A percentile compares a stretch with the other conserved stretches of the same genome.
phyloP scores from a whole-genome alignment of 2,329 filamentous ascomycete genomes.

The Fusarium papillatum region DNA sequence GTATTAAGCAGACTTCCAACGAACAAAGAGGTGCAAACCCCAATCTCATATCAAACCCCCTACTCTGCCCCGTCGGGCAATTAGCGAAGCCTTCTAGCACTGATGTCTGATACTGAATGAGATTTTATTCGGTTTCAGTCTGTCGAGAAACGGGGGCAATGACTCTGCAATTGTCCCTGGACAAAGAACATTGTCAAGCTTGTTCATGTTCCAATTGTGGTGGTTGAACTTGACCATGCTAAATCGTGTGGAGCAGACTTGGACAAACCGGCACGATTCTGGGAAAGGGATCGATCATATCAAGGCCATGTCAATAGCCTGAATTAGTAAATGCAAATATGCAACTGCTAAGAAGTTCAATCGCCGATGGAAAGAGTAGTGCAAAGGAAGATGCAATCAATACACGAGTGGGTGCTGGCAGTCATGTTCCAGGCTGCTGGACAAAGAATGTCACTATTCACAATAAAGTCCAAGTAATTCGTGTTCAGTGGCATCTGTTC shows the following conservation, averaged over 20 bases:
- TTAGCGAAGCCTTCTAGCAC: background rate
- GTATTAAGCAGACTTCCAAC: background rate
- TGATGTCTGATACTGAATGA: background rate
- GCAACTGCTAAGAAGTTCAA: too few species aligned
- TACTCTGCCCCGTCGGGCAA: background rate
- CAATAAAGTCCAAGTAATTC: background rate
- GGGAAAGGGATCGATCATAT: too few species aligned
- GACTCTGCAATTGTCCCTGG: background rate
- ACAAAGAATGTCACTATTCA: background rate
- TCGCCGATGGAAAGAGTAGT: too few species aligned
- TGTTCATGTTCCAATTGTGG: too few species aligned
- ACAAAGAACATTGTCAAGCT: background rate
- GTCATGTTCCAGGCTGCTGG: background rate
- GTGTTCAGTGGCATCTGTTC: background rate
- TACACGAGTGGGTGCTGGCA: too few species aligned
- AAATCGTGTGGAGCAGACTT: too few species aligned
- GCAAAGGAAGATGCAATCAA: too few species aligned
- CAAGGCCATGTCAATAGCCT: too few species aligned
- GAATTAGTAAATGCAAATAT: too few species aligned
- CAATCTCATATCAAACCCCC: background rate
- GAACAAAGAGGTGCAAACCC: background rate
- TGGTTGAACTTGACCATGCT: too few species aligned
- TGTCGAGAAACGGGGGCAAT: background rate
- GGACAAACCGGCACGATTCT: too few species aligned
- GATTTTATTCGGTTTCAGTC: background rate